phyloP scores from a whole-genome alignment of 352 stramenopile species.

The Phytopythium montanum region DNA sequence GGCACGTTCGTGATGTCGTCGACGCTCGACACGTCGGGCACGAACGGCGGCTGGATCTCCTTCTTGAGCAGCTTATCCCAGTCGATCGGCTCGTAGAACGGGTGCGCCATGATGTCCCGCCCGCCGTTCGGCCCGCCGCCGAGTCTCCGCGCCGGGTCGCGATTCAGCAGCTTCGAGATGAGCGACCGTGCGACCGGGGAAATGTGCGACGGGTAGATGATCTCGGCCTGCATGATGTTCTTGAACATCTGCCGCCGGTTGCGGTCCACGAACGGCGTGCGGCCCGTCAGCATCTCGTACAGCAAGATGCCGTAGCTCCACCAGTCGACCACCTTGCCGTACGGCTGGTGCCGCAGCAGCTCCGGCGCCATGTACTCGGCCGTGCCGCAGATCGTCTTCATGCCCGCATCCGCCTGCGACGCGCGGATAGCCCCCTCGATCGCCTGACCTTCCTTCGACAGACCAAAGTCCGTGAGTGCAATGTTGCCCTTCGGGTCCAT shows the following conservation, averaged over 20 bases:
- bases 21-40: slow-evolving; percentile 72
- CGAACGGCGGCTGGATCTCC: slow-evolving; percentile 77
- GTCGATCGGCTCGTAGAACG: slow-evolving; percentile 82
- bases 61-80: slow-evolving; percentile 86
- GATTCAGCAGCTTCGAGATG: slow-evolving; percentile 91
- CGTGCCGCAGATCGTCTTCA: slow-evolving; percentile 89
- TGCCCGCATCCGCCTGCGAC: slow-evolving; percentile 73
- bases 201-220: slow-evolving; percentile 88
- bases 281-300: slow-evolving; percentile 87
- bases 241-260: slow-evolving; percentile 90
- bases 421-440: slow-evolving; percentile 80
- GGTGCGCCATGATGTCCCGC: slow-evolving; percentile 85
- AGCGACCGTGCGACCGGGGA: slow-evolving; percentile 62
- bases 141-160: slow-evolving; percentile 90
- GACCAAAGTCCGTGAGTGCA: slow-evolving; percentile 82
- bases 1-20: slow-evolving; percentile 88
- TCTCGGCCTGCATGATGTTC: slow-evolving; percentile 88
- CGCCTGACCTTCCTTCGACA: slow-evolving; percentile 83
- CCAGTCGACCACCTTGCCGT: slow-evolving; percentile 89
- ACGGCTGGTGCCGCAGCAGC: slow-evolving; percentile 78
- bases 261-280: slow-evolving; percentile 85
- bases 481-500: slow-evolving; percentile 89
- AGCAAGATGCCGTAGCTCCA: slow-evolving; percentile 89
- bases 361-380: slow-evolving; percentile 89
- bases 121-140: slow-evolving; percentile 86